Base-by-base conservation (phyloP, 2,329 filamentous ascomycete genomes). In the Seiridium unicorne region DNA sequence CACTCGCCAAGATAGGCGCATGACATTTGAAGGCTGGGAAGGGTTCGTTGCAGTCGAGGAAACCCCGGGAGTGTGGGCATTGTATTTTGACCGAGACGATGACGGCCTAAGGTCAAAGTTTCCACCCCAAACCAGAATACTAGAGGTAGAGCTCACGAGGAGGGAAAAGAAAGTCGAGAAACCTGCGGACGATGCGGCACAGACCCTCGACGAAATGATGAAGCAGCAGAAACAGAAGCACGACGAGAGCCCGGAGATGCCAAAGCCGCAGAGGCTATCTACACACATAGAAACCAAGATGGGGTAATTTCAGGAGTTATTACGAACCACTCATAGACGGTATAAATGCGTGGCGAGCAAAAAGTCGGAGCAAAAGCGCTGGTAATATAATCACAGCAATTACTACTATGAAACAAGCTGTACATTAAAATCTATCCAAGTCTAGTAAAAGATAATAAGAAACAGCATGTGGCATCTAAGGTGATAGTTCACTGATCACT, bases 121-220 rank as follows among this genome's bases (percentile, higher is more conserved):
- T 3, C 73, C 76, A 0, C 69, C 73, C 55, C 81, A 78, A 2
- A 81, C 77, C 3, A 73, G 79, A 10, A 78, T 86, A 0, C 73
- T 87, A 5, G 84, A 87, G 57, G 70, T 88, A 3, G 83, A 86
- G 67, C 69, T 87, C 32, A 74, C 74, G 1, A 74, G 84, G 9
- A 79, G 78, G 26, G 84, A 87, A 67, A 81, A 79, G 70, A 76
- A 76, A 58, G 75, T 34, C 76, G 81, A 9, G 48, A 72, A 71
- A 55, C 70, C 70, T 3, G 65, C 67, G 0, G 66, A 67, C 6
- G 65, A 61, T n/a, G 59, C 64, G 35, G 60, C 66, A 1, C 61
- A 66, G 61, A 72, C 69, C 4, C 48, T 72, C n/a, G 69, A 72
- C 36, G 65, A 70, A 61, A 71, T 63, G 64, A 68, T 72, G 68